These are phyloP conservation scores for Candida loeiensis DNA, from an alignment of 805 yeast species.

Conservation along the genomic window DNA sequence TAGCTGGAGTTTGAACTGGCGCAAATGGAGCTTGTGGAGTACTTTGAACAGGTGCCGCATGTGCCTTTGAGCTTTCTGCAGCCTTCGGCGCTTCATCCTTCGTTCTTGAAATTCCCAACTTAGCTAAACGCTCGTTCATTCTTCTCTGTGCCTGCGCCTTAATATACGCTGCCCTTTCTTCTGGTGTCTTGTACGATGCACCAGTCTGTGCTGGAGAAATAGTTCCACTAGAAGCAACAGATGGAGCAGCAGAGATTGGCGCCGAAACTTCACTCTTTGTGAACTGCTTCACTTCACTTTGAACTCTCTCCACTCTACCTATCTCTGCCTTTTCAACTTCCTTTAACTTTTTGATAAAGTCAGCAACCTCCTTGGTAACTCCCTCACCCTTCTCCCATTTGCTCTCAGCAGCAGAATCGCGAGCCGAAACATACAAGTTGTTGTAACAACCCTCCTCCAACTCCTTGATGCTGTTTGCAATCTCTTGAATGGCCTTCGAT, in stretches of 20 bases:
- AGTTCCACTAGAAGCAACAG: constrained; percentile 9
- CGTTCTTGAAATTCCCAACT: constrained; percentile 59
- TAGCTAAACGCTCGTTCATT: constrained; percentile 83
- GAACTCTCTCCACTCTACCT: constrained; percentile 5
- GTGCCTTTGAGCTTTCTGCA: too few species aligned
- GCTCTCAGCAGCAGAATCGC: constrained; percentile 50
- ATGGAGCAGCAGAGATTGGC: constrained; percentile 10
- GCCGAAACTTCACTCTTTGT: constrained; percentile 7
- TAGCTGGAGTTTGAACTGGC: not conserved
- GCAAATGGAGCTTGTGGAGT: not conserved
- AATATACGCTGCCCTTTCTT: constrained; percentile 72
- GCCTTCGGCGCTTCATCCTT: constrained; percentile 1
- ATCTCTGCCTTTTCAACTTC: constrained; percentile 6
- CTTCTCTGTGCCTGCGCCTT: constrained; percentile 72
- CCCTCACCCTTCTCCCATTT: constrained; percentile 85
- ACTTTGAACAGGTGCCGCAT: constrained; percentile 1
- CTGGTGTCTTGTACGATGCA: constrained; percentile 42
- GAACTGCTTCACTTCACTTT: not conserved
- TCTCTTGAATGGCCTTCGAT: constrained; percentile 61
- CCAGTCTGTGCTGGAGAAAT: constrained; percentile 9
- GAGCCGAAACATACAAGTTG: constrained; percentile 38
- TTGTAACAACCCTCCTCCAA: constrained; percentile 50
- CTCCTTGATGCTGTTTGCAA: constrained; percentile 66
- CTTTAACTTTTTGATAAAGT: constrained; percentile 53
- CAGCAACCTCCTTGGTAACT: constrained; percentile 57